Conservation (phyloP, 2,329 filamentous ascomycete genomes). For the Phialophora verrucosa region DNA sequence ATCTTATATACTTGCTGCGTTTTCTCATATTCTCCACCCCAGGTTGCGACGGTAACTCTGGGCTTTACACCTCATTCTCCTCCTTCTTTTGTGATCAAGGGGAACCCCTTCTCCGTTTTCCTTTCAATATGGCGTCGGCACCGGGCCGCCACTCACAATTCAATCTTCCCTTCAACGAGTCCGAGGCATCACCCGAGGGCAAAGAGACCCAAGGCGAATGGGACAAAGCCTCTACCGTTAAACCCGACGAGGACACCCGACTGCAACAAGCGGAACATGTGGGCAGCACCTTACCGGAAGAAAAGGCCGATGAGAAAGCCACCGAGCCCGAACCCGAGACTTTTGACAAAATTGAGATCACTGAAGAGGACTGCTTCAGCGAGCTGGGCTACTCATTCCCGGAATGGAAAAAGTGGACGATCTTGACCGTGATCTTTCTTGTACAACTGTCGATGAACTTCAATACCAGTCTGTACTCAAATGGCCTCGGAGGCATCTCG, state of each 20-base stretch:
- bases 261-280: conserved; percentile 23
- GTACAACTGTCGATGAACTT: conserved; percentile 81
- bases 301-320: conserved; percentile 12
- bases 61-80: neutral
- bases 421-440: conserved; percentile 73
- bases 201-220: conserved; percentile 30
- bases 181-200: conserved; percentile 1
- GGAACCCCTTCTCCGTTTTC: neutral
- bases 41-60: neutral
- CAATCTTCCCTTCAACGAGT: conserved; percentile 7
- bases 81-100: neutral
- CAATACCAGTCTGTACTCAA: conserved; percentile 76
- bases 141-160: conserved; percentile 13
- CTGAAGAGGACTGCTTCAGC: conserved; percentile 66
- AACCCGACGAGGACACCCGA: conserved; percentile 19
- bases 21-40: conserved; percentile 3
- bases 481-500: conserved; percentile 68
- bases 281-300: conserved; percentile 9
- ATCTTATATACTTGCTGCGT: conserved; percentile 13
- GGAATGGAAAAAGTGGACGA: conserved; percentile 71
- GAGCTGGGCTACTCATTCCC: conserved; percentile 67
- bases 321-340: conserved; percentile 27
- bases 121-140: conserved; percentile 8
- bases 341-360: conserved; percentile 49
- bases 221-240: conserved; percentile 33